Percentiles rank a stretch among this genome's conserved stretches.
These are phyloP conservation scores for Phlebiopsis gigantea DNA, from an alignment of 768 basidiomycete genomes.

Conservation along the genomic window DNA sequence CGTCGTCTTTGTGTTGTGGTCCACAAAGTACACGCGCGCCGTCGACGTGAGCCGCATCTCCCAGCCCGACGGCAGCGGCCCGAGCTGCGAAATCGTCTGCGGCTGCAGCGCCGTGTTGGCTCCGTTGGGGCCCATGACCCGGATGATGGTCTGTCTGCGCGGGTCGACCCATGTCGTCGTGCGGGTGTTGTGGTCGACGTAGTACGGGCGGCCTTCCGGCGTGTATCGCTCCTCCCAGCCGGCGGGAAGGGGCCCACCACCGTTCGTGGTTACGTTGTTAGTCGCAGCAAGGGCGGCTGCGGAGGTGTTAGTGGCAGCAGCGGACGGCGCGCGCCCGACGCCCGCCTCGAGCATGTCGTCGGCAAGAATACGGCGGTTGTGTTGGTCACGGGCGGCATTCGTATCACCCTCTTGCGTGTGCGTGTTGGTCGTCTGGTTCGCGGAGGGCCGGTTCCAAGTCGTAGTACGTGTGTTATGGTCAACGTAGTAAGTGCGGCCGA, in stretches of 20 bases:
- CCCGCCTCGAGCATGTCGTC: conserved; percentile 78
- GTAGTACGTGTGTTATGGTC: conserved; percentile 98
- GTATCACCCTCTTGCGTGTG: conserved; percentile 71
- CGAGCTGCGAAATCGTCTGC: conserved; percentile 94
- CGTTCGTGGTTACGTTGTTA: conserved; percentile 56
- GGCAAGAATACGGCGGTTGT: conserved; percentile 75
- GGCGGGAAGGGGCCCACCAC: conserved; percentile 83
- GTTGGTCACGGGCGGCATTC: conserved; percentile 82
- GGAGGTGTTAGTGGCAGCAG: conserved; percentile 30
- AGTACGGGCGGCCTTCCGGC: conserved; percentile 96
- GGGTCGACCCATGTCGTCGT: conserved; percentile 99
- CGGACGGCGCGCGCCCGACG: conserved; percentile 19
- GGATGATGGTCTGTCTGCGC: conserved; percentile 91
- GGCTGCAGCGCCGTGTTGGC: conserved; percentile 86
- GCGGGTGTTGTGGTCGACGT: conserved; percentile 98
- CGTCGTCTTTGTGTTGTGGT: conserved; percentile 99
- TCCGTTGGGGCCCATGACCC: conserved; percentile 93
- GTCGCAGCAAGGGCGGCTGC: conserved; percentile 46
- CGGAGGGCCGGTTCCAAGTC: conserved; percentile 92
- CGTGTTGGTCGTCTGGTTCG: conserved; percentile 68
- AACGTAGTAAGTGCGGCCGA: conserved; percentile 95
- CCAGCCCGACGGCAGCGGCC: conserved; percentile 97
- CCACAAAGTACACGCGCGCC: conserved; percentile 98
- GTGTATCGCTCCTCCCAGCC: conserved; percentile 99
- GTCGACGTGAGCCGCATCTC: conserved; percentile 99